Conservation (phyloP, 2,329 filamentous ascomycete species). For the Pseudogymnoascus sp. region DNA sequence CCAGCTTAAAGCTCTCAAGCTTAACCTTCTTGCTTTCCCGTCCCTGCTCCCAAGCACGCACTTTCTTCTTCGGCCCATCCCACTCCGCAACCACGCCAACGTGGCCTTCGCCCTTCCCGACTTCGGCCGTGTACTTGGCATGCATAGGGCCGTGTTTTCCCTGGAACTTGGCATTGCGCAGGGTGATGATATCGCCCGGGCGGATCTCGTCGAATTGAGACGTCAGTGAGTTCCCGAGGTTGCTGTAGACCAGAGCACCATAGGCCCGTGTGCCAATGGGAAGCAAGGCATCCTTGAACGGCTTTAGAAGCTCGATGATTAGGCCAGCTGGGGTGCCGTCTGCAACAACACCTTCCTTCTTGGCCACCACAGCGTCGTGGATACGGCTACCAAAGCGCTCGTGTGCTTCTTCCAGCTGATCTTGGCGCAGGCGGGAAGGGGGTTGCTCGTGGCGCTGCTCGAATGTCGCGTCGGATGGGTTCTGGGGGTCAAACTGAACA, state of each 20-base stretch:
- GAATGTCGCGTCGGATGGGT: constrained; percentile 63
- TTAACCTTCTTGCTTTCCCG: constrained; percentile 90
- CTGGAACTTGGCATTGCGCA: constrained; percentile 90
- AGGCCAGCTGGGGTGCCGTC: constrained; percentile 76
- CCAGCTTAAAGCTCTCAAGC: constrained; percentile 87
- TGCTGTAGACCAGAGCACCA: constrained; percentile 87
- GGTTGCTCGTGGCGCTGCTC: constrained; percentile 84
- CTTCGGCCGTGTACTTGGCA: constrained; percentile 81
- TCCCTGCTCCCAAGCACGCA: constrained; percentile 90
- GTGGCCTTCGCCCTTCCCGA: constrained; percentile 77
- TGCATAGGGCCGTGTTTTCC: constrained; percentile 94
- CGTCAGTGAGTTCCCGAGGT: constrained; percentile 88
- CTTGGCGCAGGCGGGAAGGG: constrained; percentile 74
- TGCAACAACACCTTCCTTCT: constrained; percentile 73
- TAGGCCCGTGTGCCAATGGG: constrained; percentile 86
- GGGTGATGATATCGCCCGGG: constrained; percentile 81
- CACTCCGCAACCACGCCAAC: constrained; percentile 90
- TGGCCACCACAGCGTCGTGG: constrained; percentile 57
- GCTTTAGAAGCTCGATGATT: constrained; percentile 69
- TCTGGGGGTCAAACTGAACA: constrained; percentile 66
- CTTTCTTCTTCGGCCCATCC: constrained; percentile 98
- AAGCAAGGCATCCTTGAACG: constrained; percentile 63
- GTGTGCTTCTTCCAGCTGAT: constrained; percentile 84
- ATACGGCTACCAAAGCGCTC: constrained; percentile 74
- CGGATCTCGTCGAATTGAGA: constrained; percentile 89